Percentiles rank a stretch among this genome's conserved stretches.
Conservation (phyloP, 495 filamentous ascomycete species). For the Aspergillus bertholletiae region DNA sequence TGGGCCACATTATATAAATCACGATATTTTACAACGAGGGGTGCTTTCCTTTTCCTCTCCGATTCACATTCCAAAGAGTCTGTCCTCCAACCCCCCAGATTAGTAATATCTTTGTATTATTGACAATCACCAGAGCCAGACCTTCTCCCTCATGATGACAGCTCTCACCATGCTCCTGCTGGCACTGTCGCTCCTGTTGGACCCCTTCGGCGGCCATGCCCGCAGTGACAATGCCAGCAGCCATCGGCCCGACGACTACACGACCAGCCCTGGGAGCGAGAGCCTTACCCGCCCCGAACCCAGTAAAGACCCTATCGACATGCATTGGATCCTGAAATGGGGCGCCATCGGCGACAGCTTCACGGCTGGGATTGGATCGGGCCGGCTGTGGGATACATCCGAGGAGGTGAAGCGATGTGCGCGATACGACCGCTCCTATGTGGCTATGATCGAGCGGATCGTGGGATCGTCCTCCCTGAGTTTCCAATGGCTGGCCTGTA, state of each 20-base stretch:
- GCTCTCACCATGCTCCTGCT: neutral
- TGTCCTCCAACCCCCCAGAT: too few species aligned
- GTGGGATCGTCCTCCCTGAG: neutral
- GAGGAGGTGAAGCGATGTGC: slow-evolving; percentile 15
- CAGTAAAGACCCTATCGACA: slow-evolving; percentile 10
- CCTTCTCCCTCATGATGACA: neutral
- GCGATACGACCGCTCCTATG: slow-evolving; percentile 22
- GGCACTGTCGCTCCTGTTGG: neutral
- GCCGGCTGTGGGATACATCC: neutral
- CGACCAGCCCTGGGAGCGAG: too few species aligned
- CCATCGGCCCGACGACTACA: too few species aligned
- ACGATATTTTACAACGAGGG: too few species aligned
- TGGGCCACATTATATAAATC: too few species aligned
- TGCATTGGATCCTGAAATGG: slow-evolving; percentile 23
- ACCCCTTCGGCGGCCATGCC: neutral
- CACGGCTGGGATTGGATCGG: slow-evolving; percentile 32
- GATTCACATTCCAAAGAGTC: too few species aligned
- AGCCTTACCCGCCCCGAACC: neutral
- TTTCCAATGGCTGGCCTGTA: slow-evolving; percentile 20
- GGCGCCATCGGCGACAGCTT: slow-evolving; percentile 32
- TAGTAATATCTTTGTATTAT: too few species aligned
- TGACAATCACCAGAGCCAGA: too few species aligned
- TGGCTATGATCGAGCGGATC: slow-evolving; percentile 12
- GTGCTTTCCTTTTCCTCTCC: too few species aligned
- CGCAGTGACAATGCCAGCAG: neutral